These are phyloP conservation scores for Zarea fungicola DNA, from an alignment of 2,329 filamentous ascomycete species.

Conservation along the genomic window DNA sequence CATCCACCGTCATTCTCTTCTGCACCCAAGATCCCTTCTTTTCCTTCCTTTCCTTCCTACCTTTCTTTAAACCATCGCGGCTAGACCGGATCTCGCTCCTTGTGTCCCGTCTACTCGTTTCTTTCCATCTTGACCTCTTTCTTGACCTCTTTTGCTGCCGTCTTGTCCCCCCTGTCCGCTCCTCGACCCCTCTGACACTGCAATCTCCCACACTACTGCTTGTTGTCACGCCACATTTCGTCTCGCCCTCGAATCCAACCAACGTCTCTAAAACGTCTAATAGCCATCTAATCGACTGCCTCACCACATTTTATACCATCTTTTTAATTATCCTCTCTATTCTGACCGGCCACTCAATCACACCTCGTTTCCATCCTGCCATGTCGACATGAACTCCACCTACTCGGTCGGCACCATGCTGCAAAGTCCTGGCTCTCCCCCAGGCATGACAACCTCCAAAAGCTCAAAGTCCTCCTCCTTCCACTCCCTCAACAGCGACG, in stretches of 20 bases:
- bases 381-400: slow-evolving; percentile 33
- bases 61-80: background rate
- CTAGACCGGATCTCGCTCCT: background rate
- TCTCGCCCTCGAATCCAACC: background rate
- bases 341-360: background rate
- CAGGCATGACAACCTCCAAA: slow-evolving; percentile 73
- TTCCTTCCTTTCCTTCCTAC: background rate
- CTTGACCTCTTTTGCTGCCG: background rate
- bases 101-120: background rate
- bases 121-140: background rate
- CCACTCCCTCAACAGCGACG: slow-evolving; percentile 71
- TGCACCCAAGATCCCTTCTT: background rate
- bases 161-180: background rate
- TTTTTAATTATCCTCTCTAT: background rate
- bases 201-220: background rate
- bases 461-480: slow-evolving; percentile 89
- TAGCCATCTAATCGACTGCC: no score
- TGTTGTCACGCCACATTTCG: background rate
- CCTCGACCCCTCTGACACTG: slow-evolving; percentile 7
- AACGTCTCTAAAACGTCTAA: background rate
- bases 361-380: slow-evolving; percentile 8
- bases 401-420: slow-evolving; percentile 25
- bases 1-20: background rate
- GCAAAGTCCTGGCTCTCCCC: slow-evolving; percentile 31
- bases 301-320: no score